Conservation (phyloP, 179 eudicot genomes). For the Sideroxylon spinosum region DNA sequence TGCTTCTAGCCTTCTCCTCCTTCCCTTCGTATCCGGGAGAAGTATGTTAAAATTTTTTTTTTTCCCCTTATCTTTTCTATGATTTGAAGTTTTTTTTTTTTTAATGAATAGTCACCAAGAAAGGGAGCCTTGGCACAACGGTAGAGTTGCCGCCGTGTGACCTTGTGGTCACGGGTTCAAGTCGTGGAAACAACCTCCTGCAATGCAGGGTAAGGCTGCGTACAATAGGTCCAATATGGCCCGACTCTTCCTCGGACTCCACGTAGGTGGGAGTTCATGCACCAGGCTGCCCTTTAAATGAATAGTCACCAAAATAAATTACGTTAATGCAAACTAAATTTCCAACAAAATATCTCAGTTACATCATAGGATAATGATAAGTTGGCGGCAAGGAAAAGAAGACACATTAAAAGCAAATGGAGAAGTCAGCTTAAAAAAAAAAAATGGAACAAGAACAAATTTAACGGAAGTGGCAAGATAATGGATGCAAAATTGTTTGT, state of each 20-base stretch:
- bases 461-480: background rate
- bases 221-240: no score
- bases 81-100: background rate
- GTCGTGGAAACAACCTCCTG: no score
- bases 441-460: background rate
- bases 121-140: no score
- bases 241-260: no score
- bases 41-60: background rate
- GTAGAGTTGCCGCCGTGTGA: no score
- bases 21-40: background rate
- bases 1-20: background rate
- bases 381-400: background rate
- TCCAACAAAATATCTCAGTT: background rate
- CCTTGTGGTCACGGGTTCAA: no score
- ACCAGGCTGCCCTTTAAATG: no score
- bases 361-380: background rate
- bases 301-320: background rate
- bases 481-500: background rate
- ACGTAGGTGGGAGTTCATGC: no score
- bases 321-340: background rate
- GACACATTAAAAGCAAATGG: background rate
- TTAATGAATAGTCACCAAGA: background rate
- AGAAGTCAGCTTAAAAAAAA: background rate
- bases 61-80: no score
- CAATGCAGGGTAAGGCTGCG: no score